A percentile compares a stretch with the other conserved stretches of the same genome.
These are phyloP conservation scores for Spergularia azorica DNA, from an alignment of 179 eudicot genomes.

Conservation along the genomic window DNA sequence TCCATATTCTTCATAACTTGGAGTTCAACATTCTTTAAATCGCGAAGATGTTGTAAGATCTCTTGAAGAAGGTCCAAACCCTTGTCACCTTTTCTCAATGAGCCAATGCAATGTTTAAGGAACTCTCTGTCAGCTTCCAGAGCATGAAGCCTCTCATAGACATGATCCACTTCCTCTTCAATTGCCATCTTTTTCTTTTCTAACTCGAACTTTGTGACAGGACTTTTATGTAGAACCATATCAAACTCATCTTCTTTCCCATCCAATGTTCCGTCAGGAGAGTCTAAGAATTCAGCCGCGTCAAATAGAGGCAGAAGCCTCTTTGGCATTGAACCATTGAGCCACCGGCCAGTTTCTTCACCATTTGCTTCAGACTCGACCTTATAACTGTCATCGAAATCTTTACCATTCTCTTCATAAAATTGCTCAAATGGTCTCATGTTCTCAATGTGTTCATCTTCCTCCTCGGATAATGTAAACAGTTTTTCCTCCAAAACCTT, in stretches of 20 bases:
- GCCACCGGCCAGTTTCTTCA: conserved; percentile 30
- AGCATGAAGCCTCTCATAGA: conserved; percentile 48
- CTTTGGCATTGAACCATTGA: conserved; percentile 56
- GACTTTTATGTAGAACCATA: conserved; percentile 12
- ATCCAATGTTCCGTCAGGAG: conserved; percentile 10
- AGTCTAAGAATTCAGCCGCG: conserved; percentile 45
- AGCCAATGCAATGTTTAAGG: conserved; percentile 48
- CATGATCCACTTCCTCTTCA: conserved; percentile 45
- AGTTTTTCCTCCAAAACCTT: conserved; percentile 51
- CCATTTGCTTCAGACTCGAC: conserved; percentile 15
- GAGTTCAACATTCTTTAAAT: conserved; percentile 63
- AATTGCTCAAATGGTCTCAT: conserved; percentile 35
- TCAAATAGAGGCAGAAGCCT: conserved; percentile 76
- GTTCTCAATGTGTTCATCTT: conserved; percentile 38
- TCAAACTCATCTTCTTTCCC: conserved; percentile 33
- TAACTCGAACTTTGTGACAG: conserved; percentile 33
- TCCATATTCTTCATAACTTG: conserved; percentile 47
- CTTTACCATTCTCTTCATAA: conserved; percentile 37
- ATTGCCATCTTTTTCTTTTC: conserved; percentile 43
- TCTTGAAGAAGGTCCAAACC: conserved; percentile 51
- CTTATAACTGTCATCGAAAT: conserved; percentile 2
- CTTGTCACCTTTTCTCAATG: conserved; percentile 51
- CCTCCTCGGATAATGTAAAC: conserved; percentile 37
- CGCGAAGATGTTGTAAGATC: conserved; percentile 50
- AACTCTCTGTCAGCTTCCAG: conserved; percentile 52